A percentile compares a stretch with the other conserved stretches of the same genome.
Evolutionary conservation across 805 yeast species (phyloP).

Genomic region (Zygoascus flipseniorum): DNA sequence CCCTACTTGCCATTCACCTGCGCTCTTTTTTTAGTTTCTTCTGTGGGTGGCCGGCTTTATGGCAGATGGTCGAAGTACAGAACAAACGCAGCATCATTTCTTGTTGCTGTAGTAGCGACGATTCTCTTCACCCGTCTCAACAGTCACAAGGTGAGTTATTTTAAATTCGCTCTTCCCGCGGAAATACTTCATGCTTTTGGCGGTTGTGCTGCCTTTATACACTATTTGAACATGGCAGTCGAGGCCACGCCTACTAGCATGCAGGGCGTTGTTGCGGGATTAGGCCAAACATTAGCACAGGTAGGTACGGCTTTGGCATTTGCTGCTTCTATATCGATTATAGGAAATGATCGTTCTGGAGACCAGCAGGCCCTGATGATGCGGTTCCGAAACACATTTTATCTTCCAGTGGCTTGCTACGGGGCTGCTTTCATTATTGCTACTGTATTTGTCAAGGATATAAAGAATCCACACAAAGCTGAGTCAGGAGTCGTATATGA

Average conservation of each 20-base stretch:
- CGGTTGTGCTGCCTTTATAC: background rate
- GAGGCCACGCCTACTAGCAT: background rate
- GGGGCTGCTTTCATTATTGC: background rate
- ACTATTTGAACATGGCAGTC: background rate
- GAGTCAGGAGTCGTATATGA: no score
- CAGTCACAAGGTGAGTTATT: background rate
- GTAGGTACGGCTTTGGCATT: background rate
- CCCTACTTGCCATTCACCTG: background rate
- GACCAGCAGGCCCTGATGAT: background rate
- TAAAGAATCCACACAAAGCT: no score
- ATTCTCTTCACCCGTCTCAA: background rate
- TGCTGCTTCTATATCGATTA: background rate
- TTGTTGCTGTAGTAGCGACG: background rate
- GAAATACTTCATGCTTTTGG: background rate
- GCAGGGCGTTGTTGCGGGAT: background rate
- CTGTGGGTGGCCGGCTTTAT: background rate
- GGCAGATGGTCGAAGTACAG: background rate
- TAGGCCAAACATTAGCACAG: background rate
- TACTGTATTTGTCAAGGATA: constrained; percentile 2
- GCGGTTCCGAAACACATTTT: background rate
- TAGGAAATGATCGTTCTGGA: background rate
- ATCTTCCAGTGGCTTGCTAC: background rate
- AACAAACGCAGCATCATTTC: background rate
- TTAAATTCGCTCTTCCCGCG: background rate
- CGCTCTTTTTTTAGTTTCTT: background rate